These are phyloP conservation scores for Triticum timopheevii DNA, from an alignment of 176 grass and related monocot species.

Conservation along the genomic window DNA sequence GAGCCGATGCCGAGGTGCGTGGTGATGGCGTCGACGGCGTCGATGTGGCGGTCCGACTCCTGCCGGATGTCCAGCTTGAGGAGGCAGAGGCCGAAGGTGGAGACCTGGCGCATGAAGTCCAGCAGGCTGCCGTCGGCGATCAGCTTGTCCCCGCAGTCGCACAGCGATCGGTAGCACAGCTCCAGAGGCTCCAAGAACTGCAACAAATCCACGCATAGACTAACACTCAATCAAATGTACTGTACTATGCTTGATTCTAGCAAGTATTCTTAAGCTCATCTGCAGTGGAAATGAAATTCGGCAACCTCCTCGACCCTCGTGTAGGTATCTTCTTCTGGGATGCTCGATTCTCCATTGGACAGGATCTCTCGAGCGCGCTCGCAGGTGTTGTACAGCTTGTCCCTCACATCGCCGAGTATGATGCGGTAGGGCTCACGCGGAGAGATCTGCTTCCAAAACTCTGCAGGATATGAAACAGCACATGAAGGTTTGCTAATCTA, in stretches of 20 bases:
- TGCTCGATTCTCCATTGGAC: conserved; percentile 49
- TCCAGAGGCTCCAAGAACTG: conserved; percentile 86
- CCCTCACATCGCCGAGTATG: conserved; percentile 73
- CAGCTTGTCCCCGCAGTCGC: conserved; percentile 64
- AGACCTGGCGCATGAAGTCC: conserved; percentile 70
- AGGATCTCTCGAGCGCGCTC: conserved; percentile 63
- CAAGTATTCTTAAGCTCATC: not conserved
- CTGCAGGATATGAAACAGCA: conserved; percentile 6
- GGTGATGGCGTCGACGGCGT: conserved; percentile 70
- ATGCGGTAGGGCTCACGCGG: conserved; percentile 68
- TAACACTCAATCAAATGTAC: not conserved
- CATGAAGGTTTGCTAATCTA: not conserved
- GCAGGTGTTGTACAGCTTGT: conserved; percentile 78
- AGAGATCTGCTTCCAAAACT: conserved; percentile 82
- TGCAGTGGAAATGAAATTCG: not conserved
- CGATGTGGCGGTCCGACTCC: conserved; percentile 73
- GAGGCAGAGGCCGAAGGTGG: conserved; percentile 78
- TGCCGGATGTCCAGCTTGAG: conserved; percentile 81
- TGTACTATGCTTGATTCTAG: not conserved
- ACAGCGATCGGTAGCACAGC: conserved; percentile 75
- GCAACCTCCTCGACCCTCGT: conserved; percentile 58
- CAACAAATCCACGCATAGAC: not conserved
- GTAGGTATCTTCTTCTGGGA: conserved; percentile 53
- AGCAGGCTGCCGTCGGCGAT: conserved; percentile 73
- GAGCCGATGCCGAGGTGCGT: conserved; percentile 70